phyloP scores from a whole-genome alignment of 371 early-diverging fungal species.

The Globomyces sp. region DNA sequence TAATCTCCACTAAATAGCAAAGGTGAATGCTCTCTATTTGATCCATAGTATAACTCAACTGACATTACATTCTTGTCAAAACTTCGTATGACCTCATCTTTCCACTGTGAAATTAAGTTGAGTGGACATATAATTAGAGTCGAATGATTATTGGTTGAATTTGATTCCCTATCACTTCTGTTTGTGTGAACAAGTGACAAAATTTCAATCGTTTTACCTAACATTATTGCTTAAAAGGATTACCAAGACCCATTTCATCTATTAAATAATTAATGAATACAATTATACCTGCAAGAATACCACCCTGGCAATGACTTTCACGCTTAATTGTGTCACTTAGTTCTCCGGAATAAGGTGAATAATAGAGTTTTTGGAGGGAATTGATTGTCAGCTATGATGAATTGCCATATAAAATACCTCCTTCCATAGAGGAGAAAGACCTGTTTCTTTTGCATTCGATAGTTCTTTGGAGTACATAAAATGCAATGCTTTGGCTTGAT shows the following conservation, averaged over 20 bases:
- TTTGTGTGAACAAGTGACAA: slow-evolving; percentile 70
- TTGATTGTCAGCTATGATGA: slow-evolving; percentile 16
- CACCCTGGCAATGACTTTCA: slow-evolving; percentile 58
- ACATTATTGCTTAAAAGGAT: not conserved
- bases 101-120: slow-evolving; percentile 71
- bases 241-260: slow-evolving; percentile 74
- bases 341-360: slow-evolving; percentile 65
- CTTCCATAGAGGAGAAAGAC: slow-evolving; percentile 17
- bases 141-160: slow-evolving; percentile 7
- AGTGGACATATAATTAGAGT: slow-evolving; percentile 70
- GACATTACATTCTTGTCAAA: slow-evolving; percentile 47
- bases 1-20: slow-evolving; percentile 60
- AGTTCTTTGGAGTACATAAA: slow-evolving; percentile 66
- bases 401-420: not conserved
- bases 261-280: no score
- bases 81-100: slow-evolving; percentile 58
- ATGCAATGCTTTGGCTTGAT: slow-evolving; percentile 60
- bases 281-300: slow-evolving; percentile 57
- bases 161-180: slow-evolving; percentile 27
- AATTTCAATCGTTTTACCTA: slow-evolving; percentile 79
- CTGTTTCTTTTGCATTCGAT: slow-evolving; percentile 14
- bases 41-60: no score
- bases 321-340: slow-evolving; percentile 55
- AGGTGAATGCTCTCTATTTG: no score
- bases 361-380: slow-evolving; percentile 46